Evolutionary conservation across 345 rosid species (phyloP).

Genomic region (Hibiscus mutabilis): DNA sequence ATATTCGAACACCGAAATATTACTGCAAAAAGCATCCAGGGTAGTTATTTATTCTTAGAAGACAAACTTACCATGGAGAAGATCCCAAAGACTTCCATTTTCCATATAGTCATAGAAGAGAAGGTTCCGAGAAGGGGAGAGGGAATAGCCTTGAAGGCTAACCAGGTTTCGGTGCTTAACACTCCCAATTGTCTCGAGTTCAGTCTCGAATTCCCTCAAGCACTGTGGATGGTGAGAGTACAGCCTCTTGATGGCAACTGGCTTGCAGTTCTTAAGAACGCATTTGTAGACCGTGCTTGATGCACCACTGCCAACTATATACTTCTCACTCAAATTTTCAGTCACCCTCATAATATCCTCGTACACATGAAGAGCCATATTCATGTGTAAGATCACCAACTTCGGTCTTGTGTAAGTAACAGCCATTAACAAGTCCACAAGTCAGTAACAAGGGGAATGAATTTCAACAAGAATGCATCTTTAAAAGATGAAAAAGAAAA

Average conservation of each 20-base stretch:
- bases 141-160: slow-evolving; percentile 80
- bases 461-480: neutral
- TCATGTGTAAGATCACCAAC: slow-evolving; percentile 89
- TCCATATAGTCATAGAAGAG: slow-evolving; percentile 97
- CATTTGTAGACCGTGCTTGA: slow-evolving; percentile 94
- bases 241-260: slow-evolving; percentile 86
- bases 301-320: slow-evolving; percentile 82
- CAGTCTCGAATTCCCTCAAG: slow-evolving; percentile 86
- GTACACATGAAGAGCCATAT: slow-evolving; percentile 94
- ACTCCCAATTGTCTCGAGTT: slow-evolving; percentile 82
- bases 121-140: slow-evolving; percentile 76
- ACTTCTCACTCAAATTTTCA: slow-evolving; percentile 87
- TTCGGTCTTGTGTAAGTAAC: slow-evolving; percentile 70
- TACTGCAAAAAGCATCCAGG: neutral
- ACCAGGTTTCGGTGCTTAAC: slow-evolving; percentile 93
- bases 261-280: slow-evolving; percentile 88
- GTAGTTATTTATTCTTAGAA: neutral
- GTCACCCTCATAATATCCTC: slow-evolving; percentile 99
- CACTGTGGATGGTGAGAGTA: slow-evolving; percentile 78
- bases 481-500: neutral
- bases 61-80: slow-evolving; percentile 64
- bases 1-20: no score
- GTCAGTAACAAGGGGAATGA: neutral
- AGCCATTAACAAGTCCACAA: slow-evolving; percentile 19
- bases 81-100: slow-evolving; percentile 97